Conservation (phyloP, 441 rosid genomes). For the Flueggea neowawraea region DNA sequence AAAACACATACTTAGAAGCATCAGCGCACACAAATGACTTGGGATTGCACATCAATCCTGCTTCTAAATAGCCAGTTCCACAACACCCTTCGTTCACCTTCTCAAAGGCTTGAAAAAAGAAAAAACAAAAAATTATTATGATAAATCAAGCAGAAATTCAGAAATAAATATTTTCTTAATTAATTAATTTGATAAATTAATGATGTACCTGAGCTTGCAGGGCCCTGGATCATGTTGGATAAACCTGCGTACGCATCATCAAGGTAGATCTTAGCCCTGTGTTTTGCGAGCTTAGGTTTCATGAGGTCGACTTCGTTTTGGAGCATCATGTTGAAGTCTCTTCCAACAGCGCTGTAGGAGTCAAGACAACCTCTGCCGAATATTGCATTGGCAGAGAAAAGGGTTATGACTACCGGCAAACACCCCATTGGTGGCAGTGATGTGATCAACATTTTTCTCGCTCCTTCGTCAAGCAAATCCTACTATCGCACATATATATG, state of each 20-base stretch:
- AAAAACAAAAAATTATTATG: neutral
- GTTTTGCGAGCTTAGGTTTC: constrained; percentile 24
- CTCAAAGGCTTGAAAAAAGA: constrained; percentile 42
- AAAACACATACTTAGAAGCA: constrained; percentile 65
- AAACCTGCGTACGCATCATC: constrained; percentile 38
- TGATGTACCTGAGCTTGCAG: constrained; percentile 33
- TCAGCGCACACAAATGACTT: constrained; percentile 52
- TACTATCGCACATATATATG: constrained; percentile 4
- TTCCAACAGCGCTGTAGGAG: constrained; percentile 35
- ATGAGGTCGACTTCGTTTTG: constrained; percentile 36
- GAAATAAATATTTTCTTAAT: too few relatives aligned
- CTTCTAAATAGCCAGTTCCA: constrained; percentile 70
- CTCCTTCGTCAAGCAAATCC: constrained; percentile 64
- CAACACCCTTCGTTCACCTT: constrained; percentile 65
- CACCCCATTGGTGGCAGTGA: constrained; percentile 84
- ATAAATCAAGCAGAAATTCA: too few relatives aligned
- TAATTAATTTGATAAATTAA: too few relatives aligned
- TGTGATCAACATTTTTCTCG: constrained; percentile 36
- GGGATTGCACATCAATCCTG: constrained; percentile 56
- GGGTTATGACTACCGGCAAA: constrained; percentile 63
- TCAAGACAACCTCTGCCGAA: constrained; percentile 53
- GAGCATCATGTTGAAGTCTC: constrained; percentile 44
- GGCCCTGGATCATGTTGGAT: constrained; percentile 36
- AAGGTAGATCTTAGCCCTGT: constrained; percentile 31
- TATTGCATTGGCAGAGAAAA: constrained; percentile 36